These are phyloP conservation scores for Salix purpurea DNA, from an alignment of 345 rosid species.

Conservation along the genomic window DNA sequence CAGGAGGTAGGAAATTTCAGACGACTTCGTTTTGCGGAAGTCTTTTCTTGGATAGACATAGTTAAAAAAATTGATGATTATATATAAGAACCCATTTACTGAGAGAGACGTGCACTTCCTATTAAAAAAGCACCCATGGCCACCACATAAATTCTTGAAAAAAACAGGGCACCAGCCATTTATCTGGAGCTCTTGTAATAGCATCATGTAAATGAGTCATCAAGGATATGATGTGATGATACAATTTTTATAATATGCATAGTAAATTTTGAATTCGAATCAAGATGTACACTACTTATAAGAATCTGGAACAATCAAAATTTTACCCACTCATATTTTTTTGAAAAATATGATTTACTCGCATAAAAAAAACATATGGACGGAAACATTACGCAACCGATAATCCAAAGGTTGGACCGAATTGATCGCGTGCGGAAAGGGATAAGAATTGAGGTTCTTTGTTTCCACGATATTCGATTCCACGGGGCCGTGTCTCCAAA, in stretches of 20 bases:
- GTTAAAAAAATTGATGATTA: too few species aligned
- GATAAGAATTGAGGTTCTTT: not conserved
- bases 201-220: not conserved
- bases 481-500: not conserved
- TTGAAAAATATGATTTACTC: too few species aligned
- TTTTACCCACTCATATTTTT: too few species aligned
- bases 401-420: not conserved
- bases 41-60: too few species aligned
- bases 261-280: accelerated
- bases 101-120: too few species aligned
- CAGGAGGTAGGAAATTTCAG: too few species aligned
- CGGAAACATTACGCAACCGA: not conserved
- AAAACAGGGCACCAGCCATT: not conserved
- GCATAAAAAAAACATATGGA: too few species aligned
- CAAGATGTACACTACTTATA: too few species aligned
- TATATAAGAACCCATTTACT: too few species aligned
- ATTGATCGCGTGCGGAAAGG: not conserved
- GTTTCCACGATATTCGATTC: not conserved
- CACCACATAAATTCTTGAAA: not conserved
- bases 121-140: not conserved
- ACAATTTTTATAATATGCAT: too few species aligned
- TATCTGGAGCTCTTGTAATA: not conserved
- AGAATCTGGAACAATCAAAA: accelerated
- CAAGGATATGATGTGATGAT: too few species aligned
- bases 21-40: too few species aligned